These are phyloP conservation scores for Mycena epipterygia DNA, from an alignment of 768 basidiomycete species.

Conservation along the genomic window DNA sequence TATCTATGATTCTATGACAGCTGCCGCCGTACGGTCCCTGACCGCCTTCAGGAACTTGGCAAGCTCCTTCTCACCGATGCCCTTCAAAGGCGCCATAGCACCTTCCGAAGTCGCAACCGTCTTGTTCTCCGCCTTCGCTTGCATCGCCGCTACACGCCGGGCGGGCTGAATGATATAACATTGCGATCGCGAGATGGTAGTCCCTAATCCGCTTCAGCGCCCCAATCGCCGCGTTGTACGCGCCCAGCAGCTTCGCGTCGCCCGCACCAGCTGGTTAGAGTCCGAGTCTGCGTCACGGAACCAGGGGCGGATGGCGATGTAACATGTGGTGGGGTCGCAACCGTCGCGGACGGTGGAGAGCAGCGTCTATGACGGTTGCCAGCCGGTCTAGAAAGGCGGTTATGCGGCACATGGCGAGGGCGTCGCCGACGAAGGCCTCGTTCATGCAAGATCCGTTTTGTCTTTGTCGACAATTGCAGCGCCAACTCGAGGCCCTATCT, in stretches of 20 bases:
- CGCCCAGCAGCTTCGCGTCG: slow-evolving; percentile 54
- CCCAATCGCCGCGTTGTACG: slow-evolving; percentile 75
- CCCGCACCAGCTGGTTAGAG: slow-evolving; percentile 42
- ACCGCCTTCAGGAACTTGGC: slow-evolving; percentile 83
- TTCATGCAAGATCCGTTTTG: no score
- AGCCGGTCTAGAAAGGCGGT: slow-evolving; percentile 76
- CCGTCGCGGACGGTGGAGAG: slow-evolving; percentile 75
- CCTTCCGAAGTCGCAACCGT: slow-evolving; percentile 43
- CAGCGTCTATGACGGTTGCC: slow-evolving; percentile 71
- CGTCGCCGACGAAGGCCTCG: slow-evolving; percentile 86
- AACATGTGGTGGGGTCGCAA: slow-evolving; percentile 82
- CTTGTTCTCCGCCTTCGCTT: slow-evolving; percentile 37
- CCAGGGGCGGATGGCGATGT: slow-evolving; percentile 84
- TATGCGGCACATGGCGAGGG: slow-evolving; percentile 72
- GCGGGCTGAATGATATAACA: slow-evolving; percentile 85
- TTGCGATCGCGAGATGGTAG: slow-evolving; percentile 82
- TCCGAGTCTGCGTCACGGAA: slow-evolving; percentile 79
- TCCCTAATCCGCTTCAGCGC: slow-evolving; percentile 83
- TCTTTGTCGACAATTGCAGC: no score
- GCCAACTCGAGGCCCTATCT: no score
- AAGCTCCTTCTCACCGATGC: slow-evolving; percentile 86
- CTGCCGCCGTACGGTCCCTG: slow-evolving; percentile 73
- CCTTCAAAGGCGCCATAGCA: slow-evolving; percentile 63
- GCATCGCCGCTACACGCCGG: slow-evolving; percentile 46
- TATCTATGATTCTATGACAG: slow-evolving; percentile 44